These are phyloP conservation scores for Mortierella sp. DNA, from an alignment of 371 early-diverging fungal genomes.

Conservation along the genomic window DNA sequence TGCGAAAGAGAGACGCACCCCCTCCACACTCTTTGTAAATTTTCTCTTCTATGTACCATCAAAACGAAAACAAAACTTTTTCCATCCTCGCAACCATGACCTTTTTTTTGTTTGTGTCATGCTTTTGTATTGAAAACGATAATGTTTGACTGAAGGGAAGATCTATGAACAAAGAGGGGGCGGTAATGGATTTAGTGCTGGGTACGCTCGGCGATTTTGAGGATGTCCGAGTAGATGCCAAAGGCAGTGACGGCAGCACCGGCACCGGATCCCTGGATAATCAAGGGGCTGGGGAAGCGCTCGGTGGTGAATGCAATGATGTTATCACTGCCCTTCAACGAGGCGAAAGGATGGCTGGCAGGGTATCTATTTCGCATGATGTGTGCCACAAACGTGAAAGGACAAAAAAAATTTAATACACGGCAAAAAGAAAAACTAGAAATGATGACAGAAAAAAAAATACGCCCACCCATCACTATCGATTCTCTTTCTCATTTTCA, in stretches of 20 bases:
- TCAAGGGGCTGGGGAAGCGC: conserved; percentile 93
- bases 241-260: conserved; percentile 97
- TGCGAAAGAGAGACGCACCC: neutral
- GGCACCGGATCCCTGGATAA: conserved; percentile 97
- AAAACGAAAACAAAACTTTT: neutral
- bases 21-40: neutral
- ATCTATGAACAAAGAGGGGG: conserved; percentile 2
- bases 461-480: neutral
- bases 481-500: neutral
- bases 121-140: neutral
- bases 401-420: neutral
- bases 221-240: conserved; percentile 93
- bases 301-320: conserved; percentile 95
- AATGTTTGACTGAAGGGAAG: neutral
- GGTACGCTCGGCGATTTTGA: conserved; percentile 83
- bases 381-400: neutral
- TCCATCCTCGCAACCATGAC: neutral
- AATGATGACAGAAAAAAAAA: conserved; percentile 4
- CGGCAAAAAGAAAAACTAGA: conserved; percentile 2
- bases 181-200: conserved; percentile 24
- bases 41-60: conserved; percentile 1
- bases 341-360: conserved; percentile 92
- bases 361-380: conserved; percentile 69
- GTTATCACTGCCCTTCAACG: conserved; percentile 97
- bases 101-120: neutral